Percentiles rank a stretch among this genome's conserved stretches.
phyloP scores from a whole-genome alignment of 495 filamentous ascomycete genomes.

The Penicillium herquei region DNA sequence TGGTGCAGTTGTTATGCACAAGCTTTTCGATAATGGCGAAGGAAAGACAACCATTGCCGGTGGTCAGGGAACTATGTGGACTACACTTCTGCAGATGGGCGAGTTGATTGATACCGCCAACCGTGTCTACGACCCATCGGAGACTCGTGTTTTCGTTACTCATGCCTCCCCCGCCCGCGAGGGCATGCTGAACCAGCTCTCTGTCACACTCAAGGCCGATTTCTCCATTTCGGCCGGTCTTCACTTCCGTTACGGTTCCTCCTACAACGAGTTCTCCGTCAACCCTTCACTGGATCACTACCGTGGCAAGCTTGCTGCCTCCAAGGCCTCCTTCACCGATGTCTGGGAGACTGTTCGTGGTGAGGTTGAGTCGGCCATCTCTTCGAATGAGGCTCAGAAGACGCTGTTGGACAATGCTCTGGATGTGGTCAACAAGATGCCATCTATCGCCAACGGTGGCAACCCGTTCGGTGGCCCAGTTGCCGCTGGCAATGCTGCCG shows the following conservation, averaged over 20 bases:
- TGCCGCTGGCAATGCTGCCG: slow-evolving; percentile 67
- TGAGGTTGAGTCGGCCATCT: slow-evolving; percentile 91
- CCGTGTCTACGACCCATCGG: slow-evolving; percentile 95
- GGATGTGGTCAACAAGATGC: slow-evolving; percentile 94
- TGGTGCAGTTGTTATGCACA: slow-evolving; percentile 99
- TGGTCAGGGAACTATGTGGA: slow-evolving; percentile 99
- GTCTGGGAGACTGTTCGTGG: slow-evolving; percentile 98
- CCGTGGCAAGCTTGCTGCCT: slow-evolving; percentile 98
- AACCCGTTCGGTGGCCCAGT: slow-evolving; percentile 92
- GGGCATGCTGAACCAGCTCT: slow-evolving; percentile 95
- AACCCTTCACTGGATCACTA: slow-evolving; percentile 98
- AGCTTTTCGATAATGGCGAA: slow-evolving; percentile 98
- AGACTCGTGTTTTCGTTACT: slow-evolving; percentile 97
- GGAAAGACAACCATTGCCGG: slow-evolving; percentile 97
- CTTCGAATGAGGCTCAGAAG: slow-evolving; percentile 89
- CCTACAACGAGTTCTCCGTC: slow-evolving; percentile 99
- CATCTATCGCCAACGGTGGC: slow-evolving; percentile 85
- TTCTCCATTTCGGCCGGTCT: slow-evolving; percentile 97
- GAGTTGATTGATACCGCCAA: slow-evolving; percentile 98
- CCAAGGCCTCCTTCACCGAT: slow-evolving; percentile 97
- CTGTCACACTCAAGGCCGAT: slow-evolving; percentile 95
- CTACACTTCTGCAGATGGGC: slow-evolving; percentile 95
- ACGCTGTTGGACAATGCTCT: slow-evolving; percentile 85
- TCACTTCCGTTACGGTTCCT: slow-evolving; percentile 98
- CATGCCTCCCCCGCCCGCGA: slow-evolving; percentile 97